Evolutionary conservation across 208 protist genomes (phyloP), one percentile per base, ranked within the genome.

Genomic region (Endotrypanum monterogeii): DNA sequence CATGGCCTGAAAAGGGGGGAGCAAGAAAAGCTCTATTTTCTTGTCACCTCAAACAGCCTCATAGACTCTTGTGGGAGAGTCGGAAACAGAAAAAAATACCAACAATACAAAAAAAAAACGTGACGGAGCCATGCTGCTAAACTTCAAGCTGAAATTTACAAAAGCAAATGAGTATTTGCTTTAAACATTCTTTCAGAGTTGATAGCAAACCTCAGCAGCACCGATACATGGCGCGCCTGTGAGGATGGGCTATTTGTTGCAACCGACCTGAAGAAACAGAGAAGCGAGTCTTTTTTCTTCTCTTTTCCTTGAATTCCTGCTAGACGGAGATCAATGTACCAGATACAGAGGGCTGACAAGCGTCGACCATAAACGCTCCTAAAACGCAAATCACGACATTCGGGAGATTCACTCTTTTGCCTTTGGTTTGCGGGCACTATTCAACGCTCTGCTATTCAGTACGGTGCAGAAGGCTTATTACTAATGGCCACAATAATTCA

Each of bases 281-380:
- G 78, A 84, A 44, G 32, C 86, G 84, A 6, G 83, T 88, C 50
- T 60, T 80, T 35, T 67, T 78, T 12, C 86, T 32, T 28, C 82
- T 81, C 68, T 25, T 72, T 73, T 0, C 78, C 46, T 56, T 83
- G 76, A 0, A 28, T 39, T 1, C 41, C 71, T 7, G 79, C 62
- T 3, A 81, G 44, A 39, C 80, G 83, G 28, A 86, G 23, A 41
- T 86, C 78, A 35, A 86, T 70, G 55, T 86, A 88, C 0, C 76
- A 83, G 60, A 90, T 86, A 37, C 83, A 86, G n/a, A 48, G 2
- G 50, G 50, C 71, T 88, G 80, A 9, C 78, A 80, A 46, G 48
- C 41, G 2, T 54, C 61, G 3, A 83, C 57, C 37, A 76, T 62
- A 18, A 80, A 28, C 0, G 74, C 73, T 7, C 80, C 62, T 54